These are phyloP conservation scores for Tetrapyrgos nigripes DNA, from an alignment of 1,284 basidiomycete species.

Conservation along the genomic window DNA sequence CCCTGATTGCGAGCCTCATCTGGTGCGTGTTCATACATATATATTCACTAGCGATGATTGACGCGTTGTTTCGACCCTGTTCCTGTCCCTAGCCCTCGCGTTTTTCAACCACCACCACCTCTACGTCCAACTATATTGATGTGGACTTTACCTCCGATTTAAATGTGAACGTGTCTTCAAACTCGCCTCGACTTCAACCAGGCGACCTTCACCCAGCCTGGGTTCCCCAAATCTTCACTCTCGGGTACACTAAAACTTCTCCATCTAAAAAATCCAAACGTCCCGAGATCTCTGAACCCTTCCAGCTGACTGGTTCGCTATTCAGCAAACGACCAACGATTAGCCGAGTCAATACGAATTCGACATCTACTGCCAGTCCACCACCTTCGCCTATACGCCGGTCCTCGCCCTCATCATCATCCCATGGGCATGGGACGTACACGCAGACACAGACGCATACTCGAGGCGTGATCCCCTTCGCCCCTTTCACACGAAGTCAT, in stretches of 20 bases:
- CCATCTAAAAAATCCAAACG: slow-evolving; percentile 1
- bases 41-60: not conserved
- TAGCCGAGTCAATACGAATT: not conserved
- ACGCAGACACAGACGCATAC: not conserved
- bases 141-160: slow-evolving; percentile 23
- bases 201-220: slow-evolving; percentile 15
- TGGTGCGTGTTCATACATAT: slow-evolving; percentile 15
- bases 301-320: slow-evolving; percentile 13
- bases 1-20: slow-evolving; percentile 22
- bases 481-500: not conserved
- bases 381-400: slow-evolving; percentile 3
- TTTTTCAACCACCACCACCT: slow-evolving; percentile 58
- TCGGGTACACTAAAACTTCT: slow-evolving; percentile 13
- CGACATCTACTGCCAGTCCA: not conserved
- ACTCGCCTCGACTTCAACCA: slow-evolving; percentile 1
- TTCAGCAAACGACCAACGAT: not conserved
- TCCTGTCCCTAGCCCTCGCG: slow-evolving; percentile 44
- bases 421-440: not conserved
- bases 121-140: slow-evolving; percentile 54
- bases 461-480: not conserved
- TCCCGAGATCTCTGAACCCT: slow-evolving; percentile 18
- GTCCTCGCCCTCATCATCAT: not conserved
- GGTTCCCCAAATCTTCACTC: slow-evolving; percentile 18
- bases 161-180: not conserved
- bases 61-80: not conserved